Percentiles rank a stretch among this genome's conserved stretches.
Evolutionary conservation across 2,329 filamentous ascomycete genomes (phyloP).

Genomic region (Cladosporium halotolerans): DNA sequence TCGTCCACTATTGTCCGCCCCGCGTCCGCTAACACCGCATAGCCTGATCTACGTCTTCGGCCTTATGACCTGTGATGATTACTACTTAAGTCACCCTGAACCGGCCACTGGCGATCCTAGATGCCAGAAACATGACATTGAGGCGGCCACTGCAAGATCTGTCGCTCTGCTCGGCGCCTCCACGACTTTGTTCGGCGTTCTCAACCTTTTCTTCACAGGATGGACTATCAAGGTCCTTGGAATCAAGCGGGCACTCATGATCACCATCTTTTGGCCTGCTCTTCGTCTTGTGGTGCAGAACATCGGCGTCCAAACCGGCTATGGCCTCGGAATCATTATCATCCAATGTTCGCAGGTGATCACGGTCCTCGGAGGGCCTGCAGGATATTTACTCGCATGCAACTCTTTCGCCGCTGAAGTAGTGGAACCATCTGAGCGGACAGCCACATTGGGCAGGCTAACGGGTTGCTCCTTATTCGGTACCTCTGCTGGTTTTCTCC

Average conservation of each 20-base stretch:
- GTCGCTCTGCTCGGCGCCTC: conserved; percentile 60
- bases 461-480: conserved; percentile 64
- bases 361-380: conserved; percentile 61
- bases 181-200: conserved; percentile 61
- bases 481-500: conserved; percentile 56
- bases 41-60: conserved; percentile 58
- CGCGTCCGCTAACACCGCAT: too few relatives aligned
- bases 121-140: conserved; percentile 57
- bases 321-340: conserved; percentile 58
- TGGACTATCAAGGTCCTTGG: conserved; percentile 62
- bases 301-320: conserved; percentile 57
- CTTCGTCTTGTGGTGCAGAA: conserved; percentile 59
- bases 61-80: conserved; percentile 65
- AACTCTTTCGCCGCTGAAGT: conserved; percentile 65
- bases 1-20: too few relatives aligned
- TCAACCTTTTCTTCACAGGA: conserved; percentile 62
- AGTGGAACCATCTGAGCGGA: conserved; percentile 53
- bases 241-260: conserved; percentile 54
- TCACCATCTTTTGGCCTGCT: conserved; percentile 60
- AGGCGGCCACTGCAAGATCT: conserved; percentile 57
- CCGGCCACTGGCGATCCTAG: conserved; percentile 36
- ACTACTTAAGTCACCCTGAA: conserved; percentile 54
- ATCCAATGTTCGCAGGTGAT: conserved; percentile 63
- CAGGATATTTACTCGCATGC: conserved; percentile 61
- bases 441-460: conserved; percentile 58